Evolutionary conservation across 331 rosid species (phyloP).

Genomic region (Pyracantha coccinea): DNA sequence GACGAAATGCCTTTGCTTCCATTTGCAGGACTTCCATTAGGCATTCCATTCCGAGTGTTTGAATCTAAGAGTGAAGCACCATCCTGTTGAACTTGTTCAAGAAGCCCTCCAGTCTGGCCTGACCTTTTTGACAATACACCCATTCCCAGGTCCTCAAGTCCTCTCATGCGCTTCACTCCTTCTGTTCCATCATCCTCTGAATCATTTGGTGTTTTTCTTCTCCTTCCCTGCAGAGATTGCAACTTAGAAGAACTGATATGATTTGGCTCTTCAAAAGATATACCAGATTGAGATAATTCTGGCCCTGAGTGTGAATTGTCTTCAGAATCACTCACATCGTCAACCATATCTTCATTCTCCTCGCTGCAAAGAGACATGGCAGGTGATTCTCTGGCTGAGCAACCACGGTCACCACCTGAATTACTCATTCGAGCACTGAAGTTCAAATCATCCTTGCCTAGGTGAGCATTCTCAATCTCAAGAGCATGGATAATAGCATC

Average conservation of each 20-base stretch:
- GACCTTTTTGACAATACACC: constrained; percentile 56
- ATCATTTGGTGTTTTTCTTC: constrained; percentile 94
- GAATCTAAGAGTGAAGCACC: constrained; percentile 44
- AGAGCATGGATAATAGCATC: constrained; percentile 99
- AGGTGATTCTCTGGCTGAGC: constrained; percentile 42
- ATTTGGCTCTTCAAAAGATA: constrained; percentile 90
- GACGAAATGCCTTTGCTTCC: constrained; percentile 44
- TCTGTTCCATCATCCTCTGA: constrained; percentile 98
- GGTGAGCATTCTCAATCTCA: constrained; percentile 69
- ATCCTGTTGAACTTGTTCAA: constrained; percentile 52
- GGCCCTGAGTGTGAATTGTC: constrained; percentile 64
- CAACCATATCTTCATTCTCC: constrained; percentile 39
- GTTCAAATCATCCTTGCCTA: constrained; percentile 44
- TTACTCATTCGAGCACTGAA: constrained; percentile 34
- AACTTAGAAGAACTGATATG: constrained; percentile 58
- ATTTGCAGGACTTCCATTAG: constrained; percentile 53
- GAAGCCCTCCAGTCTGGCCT: constrained; percentile 36
- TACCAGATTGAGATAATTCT: constrained; percentile 84
- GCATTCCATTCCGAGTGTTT: constrained; percentile 30
- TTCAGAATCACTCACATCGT: constrained; percentile 52
- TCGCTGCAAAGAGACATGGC: constrained; percentile 38
- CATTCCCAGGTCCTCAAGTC: constrained; percentile 86
- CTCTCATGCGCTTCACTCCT: constrained; percentile 96
- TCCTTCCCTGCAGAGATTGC: constrained; percentile 62
- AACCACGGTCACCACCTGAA: constrained; percentile 37